These are phyloP conservation scores for Scedosporium dehoogii DNA, from an alignment of 2,329 filamentous ascomycete genomes.

Conservation along the genomic window DNA sequence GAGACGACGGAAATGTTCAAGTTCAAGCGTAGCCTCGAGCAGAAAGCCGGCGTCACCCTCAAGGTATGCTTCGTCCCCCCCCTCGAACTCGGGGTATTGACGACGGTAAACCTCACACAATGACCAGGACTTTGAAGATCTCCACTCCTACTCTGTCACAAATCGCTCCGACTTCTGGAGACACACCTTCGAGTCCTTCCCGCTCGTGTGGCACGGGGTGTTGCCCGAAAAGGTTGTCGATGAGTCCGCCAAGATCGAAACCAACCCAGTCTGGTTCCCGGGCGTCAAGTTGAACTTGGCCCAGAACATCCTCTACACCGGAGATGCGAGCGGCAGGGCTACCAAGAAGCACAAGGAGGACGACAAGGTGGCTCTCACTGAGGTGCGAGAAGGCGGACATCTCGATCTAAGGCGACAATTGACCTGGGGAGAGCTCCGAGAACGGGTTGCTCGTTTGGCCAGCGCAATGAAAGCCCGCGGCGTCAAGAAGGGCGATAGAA, in stretches of 20 bases:
- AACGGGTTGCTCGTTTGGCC: conserved; percentile 46
- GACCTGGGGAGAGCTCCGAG: conserved; percentile 58
- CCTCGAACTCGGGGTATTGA: neutral
- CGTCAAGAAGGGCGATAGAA: conserved; percentile 59
- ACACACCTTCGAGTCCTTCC: conserved; percentile 48
- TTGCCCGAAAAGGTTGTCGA: conserved; percentile 52
- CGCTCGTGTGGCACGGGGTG: conserved; percentile 53
- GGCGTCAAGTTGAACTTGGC: conserved; percentile 68
- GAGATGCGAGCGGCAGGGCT: conserved; percentile 25
- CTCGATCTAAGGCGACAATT: conserved; percentile 40
- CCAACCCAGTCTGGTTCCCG: conserved; percentile 66
- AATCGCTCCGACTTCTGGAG: conserved; percentile 56
- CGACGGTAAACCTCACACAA: neutral
- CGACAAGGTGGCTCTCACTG: conserved; percentile 57
- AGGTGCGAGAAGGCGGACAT: conserved; percentile 56
- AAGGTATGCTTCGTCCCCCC: conserved; percentile 30
- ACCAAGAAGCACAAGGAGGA: conserved; percentile 59
- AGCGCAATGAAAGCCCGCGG: conserved; percentile 59
- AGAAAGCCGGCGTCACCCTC: conserved; percentile 43
- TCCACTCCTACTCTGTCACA: conserved; percentile 60
- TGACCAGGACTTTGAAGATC: conserved; percentile 52
- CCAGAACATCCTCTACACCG: conserved; percentile 66
- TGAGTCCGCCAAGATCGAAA: conserved; percentile 57
- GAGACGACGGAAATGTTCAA: conserved; percentile 53
- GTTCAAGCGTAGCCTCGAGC: conserved; percentile 58